Percentiles rank a stretch among this genome's conserved stretches.
These are phyloP conservation scores for Raphanus hybrid DNA, from an alignment of 441 rosid species.

Conservation along the genomic window DNA sequence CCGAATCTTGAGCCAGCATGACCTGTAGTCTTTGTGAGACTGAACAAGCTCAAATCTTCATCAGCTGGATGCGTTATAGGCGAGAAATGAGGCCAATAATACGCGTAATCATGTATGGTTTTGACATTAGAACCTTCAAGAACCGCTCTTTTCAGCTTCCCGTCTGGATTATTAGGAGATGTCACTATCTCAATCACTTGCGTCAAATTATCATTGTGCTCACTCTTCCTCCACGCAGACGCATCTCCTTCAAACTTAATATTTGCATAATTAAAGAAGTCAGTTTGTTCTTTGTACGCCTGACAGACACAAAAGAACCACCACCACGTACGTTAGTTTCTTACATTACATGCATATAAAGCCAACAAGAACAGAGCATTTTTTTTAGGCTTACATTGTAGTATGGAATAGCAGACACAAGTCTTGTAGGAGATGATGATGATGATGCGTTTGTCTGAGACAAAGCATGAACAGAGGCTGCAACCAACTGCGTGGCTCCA, in stretches of 20 bases:
- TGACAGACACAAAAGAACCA: background rate
- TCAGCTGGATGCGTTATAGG: constrained; percentile 56
- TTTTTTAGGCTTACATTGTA: constrained; percentile 1
- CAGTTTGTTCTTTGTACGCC: constrained; percentile 26
- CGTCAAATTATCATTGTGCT: constrained; percentile 1
- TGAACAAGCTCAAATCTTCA: constrained; percentile 56
- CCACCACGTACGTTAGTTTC: background rate
- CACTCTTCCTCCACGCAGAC: constrained; percentile 44
- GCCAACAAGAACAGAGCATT: too few relatives aligned
- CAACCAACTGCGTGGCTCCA: constrained; percentile 68
- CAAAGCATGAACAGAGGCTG: constrained; percentile 64
- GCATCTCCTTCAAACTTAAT: constrained; percentile 43
- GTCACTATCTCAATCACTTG: constrained; percentile 65
- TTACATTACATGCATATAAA: too few relatives aligned
- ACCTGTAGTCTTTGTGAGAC: constrained; percentile 70
- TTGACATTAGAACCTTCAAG: constrained; percentile 54
- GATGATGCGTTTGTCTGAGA: constrained; percentile 39
- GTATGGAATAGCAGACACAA: constrained; percentile 28
- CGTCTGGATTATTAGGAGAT: constrained; percentile 80
- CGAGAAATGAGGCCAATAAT: constrained; percentile 75
- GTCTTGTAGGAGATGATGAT: constrained; percentile 35
- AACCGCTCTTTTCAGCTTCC: constrained; percentile 52
- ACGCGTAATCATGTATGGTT: constrained; percentile 59
- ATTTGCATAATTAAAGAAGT: constrained; percentile 21
- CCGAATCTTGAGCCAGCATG: constrained; percentile 83